Base-by-base conservation (phyloP, 1,284 basidiomycete species). In the Tausonia pullulans region DNA sequence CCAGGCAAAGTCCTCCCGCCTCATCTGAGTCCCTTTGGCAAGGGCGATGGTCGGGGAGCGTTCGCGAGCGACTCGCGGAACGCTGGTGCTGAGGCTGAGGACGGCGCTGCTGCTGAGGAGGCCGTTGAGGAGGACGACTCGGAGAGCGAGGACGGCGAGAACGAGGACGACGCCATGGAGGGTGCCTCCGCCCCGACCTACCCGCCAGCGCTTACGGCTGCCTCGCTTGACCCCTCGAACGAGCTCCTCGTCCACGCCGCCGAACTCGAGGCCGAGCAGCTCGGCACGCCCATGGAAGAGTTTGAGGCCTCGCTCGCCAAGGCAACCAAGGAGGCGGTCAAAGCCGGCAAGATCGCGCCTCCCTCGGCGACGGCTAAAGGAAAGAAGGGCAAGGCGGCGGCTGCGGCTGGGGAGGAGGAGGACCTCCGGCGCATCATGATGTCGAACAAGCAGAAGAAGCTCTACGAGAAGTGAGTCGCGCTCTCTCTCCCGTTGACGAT, bases 381-480 rank as follows among this genome's bases (percentile, higher is more conserved):
- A 44, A 68, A 71, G 67, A 68, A 79, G 73, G 70, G 77, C 70
- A 66, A 65, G 67, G 76, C 78, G 41, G 69, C 79, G 73, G 70
- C 77, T 70, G 27, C 27, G 27, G 27, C 27, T 27, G 27, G 27
- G 27, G 68, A 67, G 68, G 76, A 79, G 44, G 81, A 87, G 74
- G 88, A 95, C 72, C 90, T 97, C 87, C 89, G 92, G 77, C 96
- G 95, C 82, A 96, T 96, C 85, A 84, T 98, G 84, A 87, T 98
- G 85, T 95, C 90, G 79, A 96, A 94, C 79, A 94, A 90, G 79
- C 89, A 97, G 78, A 84, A 87, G 72, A 97, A 96, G 79, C 77
- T 98, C 71, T 98, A 96, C 78, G 91, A 95, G 77, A 89, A 64
- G 62, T 59, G n/a, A 14, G 58, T 59, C n/a, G 53, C 13, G 13